These are phyloP conservation scores for Collybiopsis confluens DNA, from an alignment of 768 basidiomycete species.

Conservation along the genomic window DNA sequence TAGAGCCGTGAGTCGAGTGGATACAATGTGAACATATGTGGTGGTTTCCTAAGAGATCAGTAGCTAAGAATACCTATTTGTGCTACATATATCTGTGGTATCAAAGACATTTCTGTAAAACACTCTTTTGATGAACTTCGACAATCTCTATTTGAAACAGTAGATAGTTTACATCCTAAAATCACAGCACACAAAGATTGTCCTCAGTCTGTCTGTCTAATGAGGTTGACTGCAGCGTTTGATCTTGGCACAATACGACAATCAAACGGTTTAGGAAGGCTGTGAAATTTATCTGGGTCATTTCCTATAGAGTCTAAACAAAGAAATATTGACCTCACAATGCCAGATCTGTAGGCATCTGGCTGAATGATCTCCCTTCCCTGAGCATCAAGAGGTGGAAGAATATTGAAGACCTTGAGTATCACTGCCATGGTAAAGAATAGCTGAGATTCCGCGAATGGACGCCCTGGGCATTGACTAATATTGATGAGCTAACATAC, in stretches of 20 bases:
- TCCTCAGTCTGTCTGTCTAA: not conserved
- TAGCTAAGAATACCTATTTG: no score
- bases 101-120: no score
- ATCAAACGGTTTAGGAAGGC: not conserved
- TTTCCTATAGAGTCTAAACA: no score
- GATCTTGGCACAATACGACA: not conserved
- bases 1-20: no score
- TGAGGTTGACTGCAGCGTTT: not conserved
- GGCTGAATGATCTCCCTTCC: not conserved
- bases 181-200: no score
- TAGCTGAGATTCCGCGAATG: conserved; percentile 1
- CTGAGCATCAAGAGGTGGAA: not conserved
- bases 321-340: not conserved
- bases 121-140: no score
- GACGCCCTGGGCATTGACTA: conserved; percentile 1
- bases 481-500: no score
- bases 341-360: conserved; percentile 1
- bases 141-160: no score
- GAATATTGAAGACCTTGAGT: not conserved
- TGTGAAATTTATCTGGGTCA: not conserved
- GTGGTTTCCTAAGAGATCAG: no score
- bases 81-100: no score
- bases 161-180: no score
- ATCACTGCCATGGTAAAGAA: conserved; percentile 4
- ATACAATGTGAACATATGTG: no score